Evolutionary conservation across 2,329 filamentous ascomycete species (phyloP).

Genomic region (Neofusicoccum kwambonambiense): DNA sequence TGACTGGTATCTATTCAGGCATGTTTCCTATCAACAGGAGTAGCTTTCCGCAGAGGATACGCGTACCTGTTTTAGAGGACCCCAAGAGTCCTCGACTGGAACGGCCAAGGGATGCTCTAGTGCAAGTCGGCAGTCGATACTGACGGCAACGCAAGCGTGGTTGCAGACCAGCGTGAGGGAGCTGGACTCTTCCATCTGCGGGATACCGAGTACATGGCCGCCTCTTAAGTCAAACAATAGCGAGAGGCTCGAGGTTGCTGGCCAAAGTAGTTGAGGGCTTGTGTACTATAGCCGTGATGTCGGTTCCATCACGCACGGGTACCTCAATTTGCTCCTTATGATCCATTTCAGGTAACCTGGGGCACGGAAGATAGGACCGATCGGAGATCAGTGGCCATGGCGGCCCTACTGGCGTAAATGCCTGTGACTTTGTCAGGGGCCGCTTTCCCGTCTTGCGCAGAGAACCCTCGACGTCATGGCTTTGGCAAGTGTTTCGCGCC

Average conservation of each 20-base stretch:
- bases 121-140: constrained; percentile 60
- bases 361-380: no score
- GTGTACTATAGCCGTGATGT: background rate
- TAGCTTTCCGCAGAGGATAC: background rate
- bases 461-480: no score
- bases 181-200: constrained; percentile 19
- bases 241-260: constrained; percentile 17
- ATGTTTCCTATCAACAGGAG: background rate
- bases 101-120: constrained; percentile 63
- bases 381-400: background rate
- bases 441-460: no score
- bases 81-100: constrained; percentile 56
- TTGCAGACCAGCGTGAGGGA: constrained; percentile 42
- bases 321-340: background rate
- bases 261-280: background rate
- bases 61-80: constrained; percentile 21
- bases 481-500: no score
- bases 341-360: background rate
- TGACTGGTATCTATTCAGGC: background rate
- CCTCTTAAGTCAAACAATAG: constrained; percentile 26
- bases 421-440: no score
- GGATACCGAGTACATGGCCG: constrained; percentile 21
- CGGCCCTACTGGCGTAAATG: background rate
- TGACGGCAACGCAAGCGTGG: constrained; percentile 58
- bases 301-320: background rate